Base-by-base conservation (phyloP, 2,329 filamentous ascomycete species). In the Dryadomyces quercus-mongolicae region DNA sequence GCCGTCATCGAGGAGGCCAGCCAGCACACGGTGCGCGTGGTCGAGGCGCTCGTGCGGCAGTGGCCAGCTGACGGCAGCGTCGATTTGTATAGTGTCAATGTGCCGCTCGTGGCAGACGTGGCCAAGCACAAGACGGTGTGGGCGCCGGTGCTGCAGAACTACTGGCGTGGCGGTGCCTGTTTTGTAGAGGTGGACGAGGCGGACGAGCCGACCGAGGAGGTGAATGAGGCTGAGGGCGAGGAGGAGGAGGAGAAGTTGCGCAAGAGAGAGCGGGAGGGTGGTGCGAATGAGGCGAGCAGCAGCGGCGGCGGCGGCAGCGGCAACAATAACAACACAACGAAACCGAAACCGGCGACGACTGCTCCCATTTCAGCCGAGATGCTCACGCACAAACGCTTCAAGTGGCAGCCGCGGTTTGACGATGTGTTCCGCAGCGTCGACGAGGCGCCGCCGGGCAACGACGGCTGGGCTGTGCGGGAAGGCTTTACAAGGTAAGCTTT, bases 341-440 rank as follows among this genome's bases (percentile, higher is more conserved):
- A n/a, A n/a, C n/a, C 12, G 42, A 5, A 12, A 12, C 6, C 36
- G 10, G 36, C 36, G 10, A 12, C 7, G 12, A 18, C 21, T 34
- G 31, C 18, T 5, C 16, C 34, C 55, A 54, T 31, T 15, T 3
- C 15, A 4, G 63, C 70, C 44, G 71, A 76, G 34, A 78, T 74
- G 8, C 38, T 60, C 21, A 53, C 52, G 54, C 88, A 95, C 68
- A 88, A 87, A 67, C 87, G 94, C 69, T 97, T 96, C 75, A 94
- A 92, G 70, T 97, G 93, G 93, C 82, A 87, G 49, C 93, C 92
- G 2, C 81, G 81, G 59, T 93, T 97, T 68, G 76, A 80, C 38
- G 91, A 95, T 68, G 89, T 97, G 2, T 89, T 89, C 68, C 81
- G 86, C 65, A 91, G 86, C 60, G 90, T 96, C n/a, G 82, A 90